Percentiles rank a stretch among this genome's conserved stretches.
Conservation (phyloP, 2,329 filamentous ascomycete species). For the Fusarium setosum region DNA sequence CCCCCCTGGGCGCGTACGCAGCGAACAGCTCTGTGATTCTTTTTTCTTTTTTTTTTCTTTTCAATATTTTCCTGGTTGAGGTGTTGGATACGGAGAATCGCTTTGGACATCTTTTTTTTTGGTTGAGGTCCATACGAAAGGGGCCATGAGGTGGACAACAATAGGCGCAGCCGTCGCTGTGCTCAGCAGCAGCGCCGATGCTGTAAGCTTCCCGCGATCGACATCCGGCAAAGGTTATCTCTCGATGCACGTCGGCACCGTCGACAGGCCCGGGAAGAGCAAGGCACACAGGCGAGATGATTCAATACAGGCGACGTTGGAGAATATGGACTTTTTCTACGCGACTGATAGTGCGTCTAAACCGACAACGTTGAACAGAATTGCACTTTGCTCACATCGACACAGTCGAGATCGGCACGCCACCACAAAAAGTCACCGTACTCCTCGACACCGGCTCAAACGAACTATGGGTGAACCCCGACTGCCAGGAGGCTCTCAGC, state of each 20-base stretch:
- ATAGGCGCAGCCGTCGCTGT: slow-evolving; percentile 25
- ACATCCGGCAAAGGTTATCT: slow-evolving; percentile 51
- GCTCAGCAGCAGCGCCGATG: slow-evolving; percentile 27
- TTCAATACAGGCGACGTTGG: slow-evolving; percentile 45
- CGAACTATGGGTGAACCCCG: slow-evolving; percentile 66
- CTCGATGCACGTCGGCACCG: slow-evolving; percentile 49
- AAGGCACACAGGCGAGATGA: slow-evolving; percentile 39
- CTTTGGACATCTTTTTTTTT: background rate
- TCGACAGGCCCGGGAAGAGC: slow-evolving; percentile 40
- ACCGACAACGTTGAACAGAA: background rate
- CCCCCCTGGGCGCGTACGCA: background rate
- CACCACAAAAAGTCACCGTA: slow-evolving; percentile 57
- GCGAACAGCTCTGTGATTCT: background rate
- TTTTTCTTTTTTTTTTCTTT: background rate
- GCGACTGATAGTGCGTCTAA: slow-evolving; percentile 50
- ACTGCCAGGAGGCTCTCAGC: slow-evolving; percentile 54
- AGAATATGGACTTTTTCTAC: slow-evolving; percentile 54
- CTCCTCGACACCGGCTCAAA: slow-evolving; percentile 64
- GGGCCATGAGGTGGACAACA: slow-evolving; percentile 41
- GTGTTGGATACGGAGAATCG: background rate
- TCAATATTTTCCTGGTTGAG: too few relatives aligned
- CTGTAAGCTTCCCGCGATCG: slow-evolving; percentile 43
- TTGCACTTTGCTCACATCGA: background rate
- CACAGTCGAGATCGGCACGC: slow-evolving; percentile 58
- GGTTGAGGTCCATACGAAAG: slow-evolving; percentile 3